Percentiles rank a stretch among this genome's conserved stretches.
phyloP scores from a whole-genome alignment of 192 early-diverging fungal genomes.

The Coemansia sp. region DNA sequence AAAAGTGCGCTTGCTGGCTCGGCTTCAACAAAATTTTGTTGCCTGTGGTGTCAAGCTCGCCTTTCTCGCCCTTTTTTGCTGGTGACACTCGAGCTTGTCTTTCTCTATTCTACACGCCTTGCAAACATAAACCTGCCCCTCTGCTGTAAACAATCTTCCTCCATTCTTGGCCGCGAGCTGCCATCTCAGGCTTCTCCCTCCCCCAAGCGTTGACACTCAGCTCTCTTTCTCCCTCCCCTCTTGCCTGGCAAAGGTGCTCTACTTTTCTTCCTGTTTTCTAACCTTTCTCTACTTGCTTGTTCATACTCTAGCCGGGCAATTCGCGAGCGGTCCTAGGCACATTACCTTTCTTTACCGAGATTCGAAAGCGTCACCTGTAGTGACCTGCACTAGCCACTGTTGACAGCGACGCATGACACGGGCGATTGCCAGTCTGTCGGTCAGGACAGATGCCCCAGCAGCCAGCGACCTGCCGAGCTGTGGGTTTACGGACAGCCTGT shows the following conservation, averaged over 20 bases:
- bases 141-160: neutral
- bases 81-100: neutral
- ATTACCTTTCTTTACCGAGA: neutral
- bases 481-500: conserved; percentile 20
- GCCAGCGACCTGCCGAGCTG: conserved; percentile 30
- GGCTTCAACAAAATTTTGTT: conserved; percentile 7
- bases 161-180: conserved; percentile 2
- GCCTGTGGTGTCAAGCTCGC: neutral
- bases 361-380: neutral
- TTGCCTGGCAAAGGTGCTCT: neutral
- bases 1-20: neutral
- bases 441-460: conserved; percentile 9
- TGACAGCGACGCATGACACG: conserved; percentile 22
- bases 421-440: conserved; percentile 14
- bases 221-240: neutral
- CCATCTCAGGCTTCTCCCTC: neutral
- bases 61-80: neutral
- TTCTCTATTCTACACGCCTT: conserved; percentile 6
- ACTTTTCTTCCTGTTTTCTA: conserved; percentile 1
- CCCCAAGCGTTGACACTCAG: neutral
- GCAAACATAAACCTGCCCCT: neutral
- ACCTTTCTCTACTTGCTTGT: conserved; percentile 4
- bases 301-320: neutral
- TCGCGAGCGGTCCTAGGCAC: neutral
- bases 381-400: neutral